Base-by-base conservation (phyloP, 2,329 filamentous ascomycete species). In the Chrysoporthe austroafricana region DNA sequence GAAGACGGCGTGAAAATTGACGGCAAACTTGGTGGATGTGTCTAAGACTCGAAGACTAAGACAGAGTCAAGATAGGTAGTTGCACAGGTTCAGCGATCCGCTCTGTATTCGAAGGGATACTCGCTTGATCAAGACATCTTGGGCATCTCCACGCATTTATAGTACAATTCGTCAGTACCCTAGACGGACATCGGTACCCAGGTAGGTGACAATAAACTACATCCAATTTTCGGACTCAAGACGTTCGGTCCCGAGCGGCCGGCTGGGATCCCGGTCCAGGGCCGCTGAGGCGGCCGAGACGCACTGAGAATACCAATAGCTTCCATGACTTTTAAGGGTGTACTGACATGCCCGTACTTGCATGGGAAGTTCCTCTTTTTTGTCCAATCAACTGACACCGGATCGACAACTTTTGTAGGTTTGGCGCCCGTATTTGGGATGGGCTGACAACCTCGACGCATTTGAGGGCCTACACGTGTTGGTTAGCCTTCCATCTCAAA, bases 171-270 rank as follows among this genome's bases (percentile, higher is more conserved):
- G 16, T 39, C 18, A 11, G 32, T 36, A n/a, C 5, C 18, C 9
- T 16, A 57, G 21, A 54, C 50, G 7, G 50, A 13, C 7, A 1
- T 54, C 5, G 5, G 14, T 16, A 9, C 5, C 50, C 21, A 2
- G 7, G 3, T 5, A 9, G 32, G 34, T 57, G 32, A 39, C 4
- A 39, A n/a, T 57, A 39, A 14, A 57, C 9, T 34, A 46, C 36
- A 34, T 61, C 39, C 13, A 46, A 34, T 6, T 34, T n/a, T 61
- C 59, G 59, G 59, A 13, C 26, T 48, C 42, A 21, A 32, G 42
- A 16, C 16, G 21, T 61, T 61, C 59, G 59, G 59, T 61, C 59
- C 59, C 59, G 59, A 61, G 59, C 21, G 21, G 59, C 18, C 26
- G 26, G 21, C 21, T 26, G 26, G 26, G 42, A 46, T 18, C 43